A percentile compares a stretch with the other conserved stretches of the same genome.
These are phyloP conservation scores for Cyclotella kingstonii DNA, from an alignment of 108 stramenopile genomes.

Conservation along the genomic window DNA sequence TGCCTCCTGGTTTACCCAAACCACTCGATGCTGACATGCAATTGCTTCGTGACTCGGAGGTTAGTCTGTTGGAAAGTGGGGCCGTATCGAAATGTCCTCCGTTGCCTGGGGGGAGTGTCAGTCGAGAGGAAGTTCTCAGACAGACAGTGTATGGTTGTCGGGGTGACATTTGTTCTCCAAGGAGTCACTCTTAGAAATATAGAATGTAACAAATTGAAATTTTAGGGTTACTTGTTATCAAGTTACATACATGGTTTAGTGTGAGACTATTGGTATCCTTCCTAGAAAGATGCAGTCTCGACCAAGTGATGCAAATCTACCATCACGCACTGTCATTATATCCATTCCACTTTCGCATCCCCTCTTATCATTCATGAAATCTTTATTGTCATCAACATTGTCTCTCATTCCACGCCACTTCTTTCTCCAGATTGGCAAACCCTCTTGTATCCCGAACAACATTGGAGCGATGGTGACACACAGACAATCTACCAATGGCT, in stretches of 20 bases:
- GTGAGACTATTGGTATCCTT: not conserved
- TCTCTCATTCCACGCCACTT: not conserved
- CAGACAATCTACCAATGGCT: conserved; percentile 50
- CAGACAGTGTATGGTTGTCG: conserved; percentile 72
- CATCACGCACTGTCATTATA: conserved; percentile 4
- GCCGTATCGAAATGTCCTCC: conserved; percentile 75
- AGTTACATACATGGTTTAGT: not conserved
- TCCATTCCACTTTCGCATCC: not conserved
- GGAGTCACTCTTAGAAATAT: conserved; percentile 24
- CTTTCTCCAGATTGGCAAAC: conserved; percentile 37
- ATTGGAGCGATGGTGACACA: conserved; percentile 75
- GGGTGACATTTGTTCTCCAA: conserved; percentile 57
- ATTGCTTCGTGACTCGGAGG: conserved; percentile 76
- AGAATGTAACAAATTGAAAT: not conserved
- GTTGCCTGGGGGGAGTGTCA: conserved; percentile 62
- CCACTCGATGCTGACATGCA: conserved; percentile 82
- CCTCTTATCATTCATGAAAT: not conserved
- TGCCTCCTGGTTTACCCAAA: conserved; percentile 70
- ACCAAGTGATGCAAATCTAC: conserved; percentile 22
- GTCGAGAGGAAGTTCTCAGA: conserved; percentile 69
- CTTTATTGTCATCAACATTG: not conserved
- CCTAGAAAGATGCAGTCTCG: conserved; percentile 24
- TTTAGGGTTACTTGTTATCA: not conserved
- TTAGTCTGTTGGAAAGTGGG: conserved; percentile 68
- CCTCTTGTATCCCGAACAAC: conserved; percentile 46